phyloP scores from a whole-genome alignment of 768 basidiomycete genomes.

The Antrodiella citrinella region DNA sequence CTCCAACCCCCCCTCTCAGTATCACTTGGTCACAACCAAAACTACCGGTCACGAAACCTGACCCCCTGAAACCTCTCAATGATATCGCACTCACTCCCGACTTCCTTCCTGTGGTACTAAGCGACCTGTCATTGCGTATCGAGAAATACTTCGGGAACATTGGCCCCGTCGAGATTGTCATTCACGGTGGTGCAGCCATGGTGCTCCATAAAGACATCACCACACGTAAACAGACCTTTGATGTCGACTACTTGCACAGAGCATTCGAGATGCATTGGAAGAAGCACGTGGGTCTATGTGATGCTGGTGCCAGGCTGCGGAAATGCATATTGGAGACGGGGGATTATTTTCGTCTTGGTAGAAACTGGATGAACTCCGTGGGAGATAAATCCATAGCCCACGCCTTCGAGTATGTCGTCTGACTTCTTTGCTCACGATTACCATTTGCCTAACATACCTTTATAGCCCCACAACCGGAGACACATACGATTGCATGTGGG shows the following conservation, averaged over 20 bases:
- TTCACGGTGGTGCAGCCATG: conserved; percentile 73
- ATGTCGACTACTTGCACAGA: conserved; percentile 61
- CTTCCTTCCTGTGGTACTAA: background rate
- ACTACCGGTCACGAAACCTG: background rate
- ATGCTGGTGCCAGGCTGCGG: conserved; percentile 48
- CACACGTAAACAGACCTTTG: conserved; percentile 44
- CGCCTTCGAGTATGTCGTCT: no score
- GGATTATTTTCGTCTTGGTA: conserved; percentile 37
- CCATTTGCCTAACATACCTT: no score
- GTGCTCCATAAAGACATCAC: conserved; percentile 46
- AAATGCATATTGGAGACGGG: conserved; percentile 53
- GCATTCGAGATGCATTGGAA: conserved; percentile 51
- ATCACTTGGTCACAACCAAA: background rate
- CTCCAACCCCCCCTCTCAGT: background rate
- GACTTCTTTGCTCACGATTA: no score
- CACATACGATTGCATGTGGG: conserved; percentile 53
- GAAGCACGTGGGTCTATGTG: conserved; percentile 32
- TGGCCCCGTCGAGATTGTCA: conserved; percentile 45
- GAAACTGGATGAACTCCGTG: conserved; percentile 79
- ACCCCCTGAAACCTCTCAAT: background rate
- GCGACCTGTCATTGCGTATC: background rate
- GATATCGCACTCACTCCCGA: background rate
- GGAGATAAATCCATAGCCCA: no score
- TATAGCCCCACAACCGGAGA: conserved; percentile 14
- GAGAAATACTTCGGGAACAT: background rate